Percentiles rank a stretch among this genome's conserved stretches.
phyloP scores from a whole-genome alignment of 176 grass and related monocot species.

The Musa beccarii region DNA sequence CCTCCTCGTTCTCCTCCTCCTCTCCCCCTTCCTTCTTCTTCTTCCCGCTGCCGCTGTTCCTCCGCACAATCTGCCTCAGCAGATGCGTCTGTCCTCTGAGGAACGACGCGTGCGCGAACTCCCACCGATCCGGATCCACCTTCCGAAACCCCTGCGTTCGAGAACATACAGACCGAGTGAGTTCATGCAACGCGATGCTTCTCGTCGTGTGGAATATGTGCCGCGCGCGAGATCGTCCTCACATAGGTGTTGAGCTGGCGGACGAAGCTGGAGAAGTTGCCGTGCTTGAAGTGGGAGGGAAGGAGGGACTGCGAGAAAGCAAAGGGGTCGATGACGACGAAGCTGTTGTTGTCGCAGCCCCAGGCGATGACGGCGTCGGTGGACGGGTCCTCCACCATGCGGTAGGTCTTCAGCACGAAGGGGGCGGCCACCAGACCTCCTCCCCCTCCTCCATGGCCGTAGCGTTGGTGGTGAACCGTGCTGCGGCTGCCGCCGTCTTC shows the following conservation, averaged over 20 bases:
- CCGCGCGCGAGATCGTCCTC: neutral
- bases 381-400: too few species aligned
- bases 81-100: slow-evolving; percentile 58
- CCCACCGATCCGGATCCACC: slow-evolving; percentile 75
- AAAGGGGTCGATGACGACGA: slow-evolving; percentile 51
- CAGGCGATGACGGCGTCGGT: too few species aligned
- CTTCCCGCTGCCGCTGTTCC: slow-evolving; percentile 21
- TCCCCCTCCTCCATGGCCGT: neutral
- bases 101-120: slow-evolving; percentile 77
- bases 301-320: slow-evolving; percentile 69
- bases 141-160: slow-evolving; percentile 66
- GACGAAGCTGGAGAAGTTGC: slow-evolving; percentile 23
- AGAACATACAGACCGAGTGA: too few species aligned
- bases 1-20: neutral
- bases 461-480: neutral
- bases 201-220: too few species aligned
- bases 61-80: slow-evolving; percentile 49
- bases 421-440: slow-evolving; percentile 28
- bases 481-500: neutral
- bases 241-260: slow-evolving; percentile 22
- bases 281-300: slow-evolving; percentile 22
- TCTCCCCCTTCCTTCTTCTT: too few species aligned
- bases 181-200: too few species aligned
- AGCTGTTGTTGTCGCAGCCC: too few species aligned
- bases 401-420: neutral